These are phyloP conservation scores for Colletotrichum lindemuthianum DNA, from an alignment of 2,329 filamentous ascomycete species.

Conservation along the genomic window DNA sequence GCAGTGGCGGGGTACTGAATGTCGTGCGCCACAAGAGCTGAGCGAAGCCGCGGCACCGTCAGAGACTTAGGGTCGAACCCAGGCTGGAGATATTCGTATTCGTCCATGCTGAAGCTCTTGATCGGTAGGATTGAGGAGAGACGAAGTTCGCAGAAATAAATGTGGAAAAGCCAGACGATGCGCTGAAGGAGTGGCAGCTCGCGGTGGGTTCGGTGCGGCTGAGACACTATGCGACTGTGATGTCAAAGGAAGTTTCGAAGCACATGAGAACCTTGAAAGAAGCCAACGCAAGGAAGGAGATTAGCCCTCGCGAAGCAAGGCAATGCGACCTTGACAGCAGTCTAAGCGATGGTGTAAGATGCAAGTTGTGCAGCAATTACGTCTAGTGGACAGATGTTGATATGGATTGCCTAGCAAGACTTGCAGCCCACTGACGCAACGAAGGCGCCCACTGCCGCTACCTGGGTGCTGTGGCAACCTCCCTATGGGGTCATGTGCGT, in stretches of 20 bases:
- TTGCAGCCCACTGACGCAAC: constrained; percentile 45
- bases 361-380: constrained; percentile 25
- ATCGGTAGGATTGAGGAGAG: not conserved
- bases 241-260: constrained; percentile 21
- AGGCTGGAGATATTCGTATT: constrained; percentile 84
- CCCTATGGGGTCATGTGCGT: constrained; percentile 25
- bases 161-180: constrained; percentile 1
- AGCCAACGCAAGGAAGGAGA: not conserved
- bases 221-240: constrained; percentile 27
- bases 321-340: constrained; percentile 27
- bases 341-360: constrained; percentile 29
- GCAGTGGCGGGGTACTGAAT: constrained; percentile 86
- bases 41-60: constrained; percentile 88
- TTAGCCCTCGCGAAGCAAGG: constrained; percentile 2
- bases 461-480: constrained; percentile 50
- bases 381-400: constrained; percentile 28
- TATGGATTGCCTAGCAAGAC: constrained; percentile 15
- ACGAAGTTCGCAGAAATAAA: not conserved
- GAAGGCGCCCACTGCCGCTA: constrained; percentile 41
- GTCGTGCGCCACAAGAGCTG: constrained; percentile 90
- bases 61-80: constrained; percentile 86
- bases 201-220: constrained; percentile 3
- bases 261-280: not conserved
- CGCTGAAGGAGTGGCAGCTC: constrained; percentile 4
- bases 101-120: constrained; percentile 60